phyloP scores from a whole-genome alignment of 495 filamentous ascomycete genomes.

The Ramalina intermedia region DNA sequence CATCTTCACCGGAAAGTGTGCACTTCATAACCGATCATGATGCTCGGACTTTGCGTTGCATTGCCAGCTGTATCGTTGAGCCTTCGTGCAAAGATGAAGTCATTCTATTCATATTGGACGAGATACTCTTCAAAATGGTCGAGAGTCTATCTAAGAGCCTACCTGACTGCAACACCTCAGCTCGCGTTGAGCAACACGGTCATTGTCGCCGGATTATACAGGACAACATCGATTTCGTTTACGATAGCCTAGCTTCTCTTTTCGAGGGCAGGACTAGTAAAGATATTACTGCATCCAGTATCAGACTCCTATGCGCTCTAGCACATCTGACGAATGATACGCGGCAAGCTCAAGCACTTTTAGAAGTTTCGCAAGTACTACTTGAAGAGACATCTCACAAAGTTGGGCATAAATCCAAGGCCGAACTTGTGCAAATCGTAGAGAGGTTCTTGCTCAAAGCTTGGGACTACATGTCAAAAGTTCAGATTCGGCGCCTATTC shows the following conservation, averaged over 20 bases:
- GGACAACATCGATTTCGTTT: conserved; percentile 52
- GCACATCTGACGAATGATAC: conserved; percentile 54
- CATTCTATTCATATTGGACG: conserved; percentile 60
- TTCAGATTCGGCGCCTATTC: conserved; percentile 43
- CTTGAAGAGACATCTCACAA: conserved; percentile 67
- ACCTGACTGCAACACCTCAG: conserved; percentile 37
- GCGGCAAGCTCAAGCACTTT: conserved; percentile 51
- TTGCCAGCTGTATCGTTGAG: conserved; percentile 57
- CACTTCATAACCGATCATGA: conserved; percentile 55
- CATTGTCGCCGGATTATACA: conserved; percentile 49
- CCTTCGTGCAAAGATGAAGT: conserved; percentile 78
- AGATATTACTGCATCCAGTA: conserved; percentile 57
- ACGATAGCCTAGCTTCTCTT: conserved; percentile 51
- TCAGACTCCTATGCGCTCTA: conserved; percentile 60
- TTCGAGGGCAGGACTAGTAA: conserved; percentile 49
- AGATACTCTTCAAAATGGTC: conserved; percentile 55
- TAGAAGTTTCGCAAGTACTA: conserved; percentile 64
- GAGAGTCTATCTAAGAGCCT: conserved; percentile 33
- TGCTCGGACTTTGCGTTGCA: conserved; percentile 43
- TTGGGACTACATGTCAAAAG: conserved; percentile 36
- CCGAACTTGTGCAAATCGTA: conserved; percentile 56
- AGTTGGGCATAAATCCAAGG: conserved; percentile 73
- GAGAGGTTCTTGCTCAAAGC: conserved; percentile 59
- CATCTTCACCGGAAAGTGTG: conserved; percentile 46
- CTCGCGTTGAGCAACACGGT: conserved; percentile 3